phyloP scores from a whole-genome alignment of 2,329 filamentous ascomycete genomes.

The Aspergillus phoenicis region DNA sequence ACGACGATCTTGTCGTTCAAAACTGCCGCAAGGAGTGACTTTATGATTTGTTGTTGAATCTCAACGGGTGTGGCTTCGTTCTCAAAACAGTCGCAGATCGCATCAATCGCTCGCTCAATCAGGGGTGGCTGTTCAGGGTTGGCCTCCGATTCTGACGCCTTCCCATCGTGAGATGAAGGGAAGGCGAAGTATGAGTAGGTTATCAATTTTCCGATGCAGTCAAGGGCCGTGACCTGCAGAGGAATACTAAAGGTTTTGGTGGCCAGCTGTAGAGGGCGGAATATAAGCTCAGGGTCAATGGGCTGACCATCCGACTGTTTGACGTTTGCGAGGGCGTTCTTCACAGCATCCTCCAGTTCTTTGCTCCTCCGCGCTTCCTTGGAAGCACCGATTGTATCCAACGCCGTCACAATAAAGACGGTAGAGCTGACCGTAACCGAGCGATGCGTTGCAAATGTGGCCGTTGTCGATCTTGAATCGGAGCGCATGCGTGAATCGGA shows the following conservation, averaged over 20 bases:
- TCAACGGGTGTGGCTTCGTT: conserved; percentile 90
- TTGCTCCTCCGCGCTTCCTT: conserved; percentile 89
- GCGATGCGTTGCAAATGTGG: conserved; percentile 53
- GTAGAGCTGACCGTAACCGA: conserved; percentile 82
- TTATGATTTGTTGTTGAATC: conserved; percentile 96
- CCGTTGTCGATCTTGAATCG: conserved; percentile 63
- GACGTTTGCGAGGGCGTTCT: conserved; percentile 80
- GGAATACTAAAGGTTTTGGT: conserved; percentile 83
- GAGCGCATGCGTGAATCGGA: conserved; percentile 53
- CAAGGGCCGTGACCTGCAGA: conserved; percentile 84
- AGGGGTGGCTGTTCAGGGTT: conserved; percentile 63
- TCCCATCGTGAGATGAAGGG: conserved; percentile 49
- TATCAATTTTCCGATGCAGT: conserved; percentile 98
- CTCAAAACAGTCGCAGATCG: conserved; percentile 98
- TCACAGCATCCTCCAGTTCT: conserved; percentile 77
- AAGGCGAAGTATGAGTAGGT: conserved; percentile 98
- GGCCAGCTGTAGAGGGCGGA: conserved; percentile 85
- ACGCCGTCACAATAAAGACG: conserved; percentile 90
- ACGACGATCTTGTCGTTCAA: conserved; percentile 99
- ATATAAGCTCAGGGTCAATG: conserved; percentile 88
- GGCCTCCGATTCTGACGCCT: conserved; percentile 27
- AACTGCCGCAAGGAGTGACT: conserved; percentile 91
- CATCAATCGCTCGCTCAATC: conserved; percentile 97
- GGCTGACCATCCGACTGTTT: conserved; percentile 78
- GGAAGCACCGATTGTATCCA: conserved; percentile 88